Percentiles rank a stretch among this genome's conserved stretches.
Evolutionary conservation across 768 basidiomycete genomes (phyloP).

Genomic region (Russula vinacea): DNA sequence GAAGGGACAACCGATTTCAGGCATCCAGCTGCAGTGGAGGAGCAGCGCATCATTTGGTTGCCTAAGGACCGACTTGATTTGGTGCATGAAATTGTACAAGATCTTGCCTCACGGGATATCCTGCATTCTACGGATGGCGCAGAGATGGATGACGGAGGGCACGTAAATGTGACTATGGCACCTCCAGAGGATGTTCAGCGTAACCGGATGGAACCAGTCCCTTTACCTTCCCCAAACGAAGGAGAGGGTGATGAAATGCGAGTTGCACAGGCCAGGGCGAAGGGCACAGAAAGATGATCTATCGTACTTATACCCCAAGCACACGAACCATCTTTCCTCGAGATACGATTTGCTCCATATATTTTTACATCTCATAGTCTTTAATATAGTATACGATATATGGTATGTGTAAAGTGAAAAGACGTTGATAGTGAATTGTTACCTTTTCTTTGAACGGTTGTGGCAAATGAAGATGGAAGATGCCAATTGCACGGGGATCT

Average conservation of each 20-base stretch:
- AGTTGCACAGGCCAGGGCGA: not conserved
- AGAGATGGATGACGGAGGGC: slow-evolving; percentile 59
- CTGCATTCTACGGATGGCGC: slow-evolving; percentile 50
- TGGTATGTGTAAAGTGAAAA: too few species aligned
- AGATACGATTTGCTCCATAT: not conserved
- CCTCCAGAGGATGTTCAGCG: slow-evolving; percentile 40
- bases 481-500: too few species aligned
- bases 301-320: not conserved
- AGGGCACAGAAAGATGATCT: not conserved
- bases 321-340: not conserved
- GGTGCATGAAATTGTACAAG: slow-evolving; percentile 58
- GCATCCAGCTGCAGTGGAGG: slow-evolving; percentile 75
- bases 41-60: slow-evolving; percentile 82
- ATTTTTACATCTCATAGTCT: too few species aligned
- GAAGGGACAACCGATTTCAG: slow-evolving; percentile 57
- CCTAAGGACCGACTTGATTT: slow-evolving; percentile 70
- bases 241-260: slow-evolving; percentile 1
- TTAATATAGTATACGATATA: too few species aligned
- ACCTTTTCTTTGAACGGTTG: too few species aligned
- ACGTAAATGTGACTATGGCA: slow-evolving; percentile 48
- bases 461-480: too few species aligned
- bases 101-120: slow-evolving; percentile 51
- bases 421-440: too few species aligned
- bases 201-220: not conserved
- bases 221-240: slow-evolving; percentile 2